These are phyloP conservation scores for Pseudogymnoascus sp. DNA, from an alignment of 2,329 filamentous ascomycete genomes.

Conservation along the genomic window DNA sequence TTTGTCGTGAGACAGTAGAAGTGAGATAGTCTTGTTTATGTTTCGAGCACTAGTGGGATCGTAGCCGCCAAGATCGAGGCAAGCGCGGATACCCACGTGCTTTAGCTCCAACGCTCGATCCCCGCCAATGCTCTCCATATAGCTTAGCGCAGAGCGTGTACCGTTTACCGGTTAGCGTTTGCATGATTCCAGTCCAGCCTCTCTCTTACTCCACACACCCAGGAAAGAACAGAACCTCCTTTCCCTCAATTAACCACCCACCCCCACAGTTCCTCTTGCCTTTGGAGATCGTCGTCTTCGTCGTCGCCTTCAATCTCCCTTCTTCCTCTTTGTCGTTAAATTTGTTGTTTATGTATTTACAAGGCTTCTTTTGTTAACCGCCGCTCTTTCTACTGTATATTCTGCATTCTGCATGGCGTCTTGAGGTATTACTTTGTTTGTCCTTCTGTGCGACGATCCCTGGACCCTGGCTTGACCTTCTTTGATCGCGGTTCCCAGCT, in stretches of 20 bases:
- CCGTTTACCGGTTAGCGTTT: constrained; percentile 7
- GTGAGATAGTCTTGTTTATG: not conserved
- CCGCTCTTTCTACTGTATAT: constrained; percentile 7
- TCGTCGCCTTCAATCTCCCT: constrained; percentile 1
- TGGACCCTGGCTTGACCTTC: not conserved
- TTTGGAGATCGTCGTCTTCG: not conserved
- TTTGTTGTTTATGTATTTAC: constrained; percentile 8
- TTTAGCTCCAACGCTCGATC: not conserved
- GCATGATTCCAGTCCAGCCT: constrained; percentile 3
- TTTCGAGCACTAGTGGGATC: not conserved
- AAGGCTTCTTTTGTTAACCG: not conserved
- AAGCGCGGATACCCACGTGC: constrained; percentile 6
- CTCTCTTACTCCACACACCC: constrained; percentile 4
- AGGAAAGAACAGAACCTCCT: constrained; percentile 7
- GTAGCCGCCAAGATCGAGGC: not conserved
- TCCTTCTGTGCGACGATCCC: constrained; percentile 7
- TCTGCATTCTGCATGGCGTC: constrained; percentile 5
- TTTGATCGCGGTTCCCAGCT: not conserved
- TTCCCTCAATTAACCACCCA: constrained; percentile 1
- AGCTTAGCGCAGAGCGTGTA: not conserved
- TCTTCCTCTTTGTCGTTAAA: not conserved
- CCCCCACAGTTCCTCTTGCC: constrained; percentile 2
- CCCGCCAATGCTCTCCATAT: not conserved
- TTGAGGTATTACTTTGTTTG: constrained; percentile 7
- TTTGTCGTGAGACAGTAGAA: not conserved